Evolutionary conservation across 805 yeast species (phyloP), one percentile per base, ranked within the genome.

Genomic region (Wickerhamomyces subpelliculosus): DNA sequence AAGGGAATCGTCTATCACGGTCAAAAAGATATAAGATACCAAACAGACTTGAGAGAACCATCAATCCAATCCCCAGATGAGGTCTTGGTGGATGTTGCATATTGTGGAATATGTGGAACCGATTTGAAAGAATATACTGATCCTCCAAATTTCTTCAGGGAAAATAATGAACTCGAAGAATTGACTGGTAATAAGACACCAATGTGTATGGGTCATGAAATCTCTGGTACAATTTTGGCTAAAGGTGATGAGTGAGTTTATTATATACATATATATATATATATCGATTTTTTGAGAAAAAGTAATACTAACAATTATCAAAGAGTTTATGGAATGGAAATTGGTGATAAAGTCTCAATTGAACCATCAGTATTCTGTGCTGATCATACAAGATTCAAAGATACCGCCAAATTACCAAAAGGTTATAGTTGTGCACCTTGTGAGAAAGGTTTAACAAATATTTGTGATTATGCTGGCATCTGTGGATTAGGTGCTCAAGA

Each of bases 101-200:
- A 64, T 52, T 75, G 82, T 49, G 84, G 84, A 7, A 75, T 78
- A 31, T 78, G 84, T 49, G 84, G 84, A 21, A 67, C 79, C 1
- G 83, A 77, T 52, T 57, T 77, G 28, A 80, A 75, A 46, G 78
- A 80, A 53, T 77, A 64, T 46, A 46, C 60, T 21, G 75, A 70
- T 21, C 81, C 80, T 1, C 83, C 85, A 9, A 73, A 74, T 39
- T 76, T 79, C 52, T 75, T 75, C 58, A 68, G 66, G 5, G 55
- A 61, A 40, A 60, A 56, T 27, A 67, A 68, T 20, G 36, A 49
- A 34, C 47, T 47, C 3, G 63, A 70, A 39, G 60, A 58, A 27
- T 53, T 73, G 14, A 66, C 72, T 2, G 68, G 67, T 8, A 51
- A 58, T 16, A 51, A 55, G 32, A 49, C 67, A 10, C 78, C 78